Evolutionary conservation across 1,284 basidiomycete genomes (phyloP).

Genomic region (Boletus calvinii): DNA sequence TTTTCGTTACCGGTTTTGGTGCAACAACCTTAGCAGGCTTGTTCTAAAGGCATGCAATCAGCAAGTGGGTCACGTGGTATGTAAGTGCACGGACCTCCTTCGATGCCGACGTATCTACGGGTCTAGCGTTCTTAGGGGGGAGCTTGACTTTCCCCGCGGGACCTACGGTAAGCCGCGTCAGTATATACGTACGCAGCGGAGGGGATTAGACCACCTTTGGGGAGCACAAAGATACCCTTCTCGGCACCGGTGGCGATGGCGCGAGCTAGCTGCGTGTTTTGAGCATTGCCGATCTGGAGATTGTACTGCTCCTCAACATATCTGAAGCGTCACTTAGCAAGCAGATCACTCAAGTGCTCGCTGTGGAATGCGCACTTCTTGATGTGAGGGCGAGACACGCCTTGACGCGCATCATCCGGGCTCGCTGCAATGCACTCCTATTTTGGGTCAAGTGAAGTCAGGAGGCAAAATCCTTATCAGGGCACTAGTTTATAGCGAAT

Average conservation of each 20-base stretch:
- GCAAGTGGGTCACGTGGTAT: constrained; percentile 26
- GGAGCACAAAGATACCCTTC: constrained; percentile 78
- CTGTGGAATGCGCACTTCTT: constrained; percentile 66
- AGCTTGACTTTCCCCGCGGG: constrained; percentile 85
- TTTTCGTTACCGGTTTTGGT: constrained; percentile 34
- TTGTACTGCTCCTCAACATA: constrained; percentile 80
- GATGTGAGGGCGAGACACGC: constrained; percentile 89
- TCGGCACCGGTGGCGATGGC: constrained; percentile 81
- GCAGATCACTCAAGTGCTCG: constrained; percentile 10
- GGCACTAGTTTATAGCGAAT: constrained; percentile 4
- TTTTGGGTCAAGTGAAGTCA: constrained; percentile 21
- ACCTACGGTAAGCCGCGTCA: constrained; percentile 41
- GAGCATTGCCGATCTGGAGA: constrained; percentile 74
- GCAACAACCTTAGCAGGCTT: constrained; percentile 48
- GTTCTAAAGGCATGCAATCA: constrained; percentile 43
- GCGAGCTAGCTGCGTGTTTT: constrained; percentile 77
- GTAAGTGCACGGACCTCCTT: constrained; percentile 60
- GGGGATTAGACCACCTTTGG: constrained; percentile 65
- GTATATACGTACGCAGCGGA: constrained; percentile 2
- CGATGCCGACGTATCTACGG: constrained; percentile 49
- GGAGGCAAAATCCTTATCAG: constrained; percentile 17
- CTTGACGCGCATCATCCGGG: constrained; percentile 76
- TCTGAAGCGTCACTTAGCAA: constrained; percentile 39
- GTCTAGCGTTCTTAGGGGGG: constrained; percentile 57
- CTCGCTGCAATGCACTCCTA: constrained; percentile 81